Evolutionary conservation across 805 yeast species (phyloP), one percentile per base, ranked within the genome.

Genomic region (Isabelozyma heimii): DNA sequence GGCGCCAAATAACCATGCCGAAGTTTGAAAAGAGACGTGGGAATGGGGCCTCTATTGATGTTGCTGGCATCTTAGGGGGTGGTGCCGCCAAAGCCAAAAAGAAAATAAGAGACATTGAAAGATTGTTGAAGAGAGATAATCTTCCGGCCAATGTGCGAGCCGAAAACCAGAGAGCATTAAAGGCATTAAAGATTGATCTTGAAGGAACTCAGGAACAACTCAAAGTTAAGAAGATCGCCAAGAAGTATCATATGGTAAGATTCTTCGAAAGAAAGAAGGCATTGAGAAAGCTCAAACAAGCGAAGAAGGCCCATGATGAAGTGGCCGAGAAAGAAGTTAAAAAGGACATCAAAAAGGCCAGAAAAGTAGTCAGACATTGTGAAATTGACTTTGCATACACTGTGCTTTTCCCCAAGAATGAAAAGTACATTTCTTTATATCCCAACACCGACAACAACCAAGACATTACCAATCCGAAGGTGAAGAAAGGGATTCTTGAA

Each of bases 181-280:
- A 79, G 43, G 89, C 89, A 1, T 67, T 87, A 52, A 74, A 78
- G 45, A 67, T 74, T 5, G 91, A 88, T 59, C 71, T 87, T 47
- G 72, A 72, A 43, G 73, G 73, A 39, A 79, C 81, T 14, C 75
- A 77, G 51, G 52, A 65, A 37, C 67, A 68, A 28, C 69, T 72
- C 43, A 75, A 72, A 54, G 79, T 80, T 14, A 79, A 76, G 53
- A 75, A 78, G 46, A 69, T 75, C 38, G 81, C 89, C 10, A 79
- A 83, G 56, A 88, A 85, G 69, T 94, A 94, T 65, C 97, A 90
- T 63, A 91, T 90, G 91, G 90, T 94, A 44, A 80, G 92, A 55
- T 94, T 94, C 63, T 89, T 94, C 53, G 98, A 91, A 66, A 82
- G 79, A 61, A 89, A 90, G 70, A 91, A 91, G 76, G 94, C 97